Percentiles rank a stretch among this genome's conserved stretches.
phyloP scores from a whole-genome alignment of 257 asterid species.

The Solanum verrucosum region DNA sequence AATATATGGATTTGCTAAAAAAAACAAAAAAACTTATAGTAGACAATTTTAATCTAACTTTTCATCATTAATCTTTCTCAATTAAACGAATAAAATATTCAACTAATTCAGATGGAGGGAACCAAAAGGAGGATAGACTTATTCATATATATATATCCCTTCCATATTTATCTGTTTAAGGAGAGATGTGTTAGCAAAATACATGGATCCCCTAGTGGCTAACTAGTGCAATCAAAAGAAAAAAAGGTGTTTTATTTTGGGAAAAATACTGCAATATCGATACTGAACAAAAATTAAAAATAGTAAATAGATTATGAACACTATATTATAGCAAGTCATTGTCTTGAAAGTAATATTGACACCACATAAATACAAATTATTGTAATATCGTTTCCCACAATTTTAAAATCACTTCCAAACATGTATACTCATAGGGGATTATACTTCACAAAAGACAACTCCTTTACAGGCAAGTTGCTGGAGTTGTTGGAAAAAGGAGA shows the following conservation, averaged over 20 bases:
- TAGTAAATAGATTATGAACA: too few species aligned
- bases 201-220: background rate
- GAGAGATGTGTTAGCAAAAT: background rate
- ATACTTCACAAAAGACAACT: background rate
- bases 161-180: background rate
- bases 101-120: background rate
- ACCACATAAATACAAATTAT: background rate
- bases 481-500: too few species aligned
- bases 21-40: background rate
- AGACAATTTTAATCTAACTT: background rate
- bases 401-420: background rate
- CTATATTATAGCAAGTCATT: too few species aligned
- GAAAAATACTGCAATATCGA: too few species aligned
- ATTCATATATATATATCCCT: background rate
- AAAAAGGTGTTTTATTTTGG: too few species aligned
- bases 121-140: too few species aligned
- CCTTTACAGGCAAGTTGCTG: background rate
- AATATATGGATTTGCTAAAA: background rate
- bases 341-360: background rate
- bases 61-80: background rate
- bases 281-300: background rate
- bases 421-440: background rate
- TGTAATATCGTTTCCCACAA: background rate
- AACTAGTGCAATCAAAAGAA: background rate
- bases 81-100: background rate